Evolutionary conservation across 2,329 filamentous ascomycete genomes (phyloP).

Genomic region (Claviceps paspali): DNA sequence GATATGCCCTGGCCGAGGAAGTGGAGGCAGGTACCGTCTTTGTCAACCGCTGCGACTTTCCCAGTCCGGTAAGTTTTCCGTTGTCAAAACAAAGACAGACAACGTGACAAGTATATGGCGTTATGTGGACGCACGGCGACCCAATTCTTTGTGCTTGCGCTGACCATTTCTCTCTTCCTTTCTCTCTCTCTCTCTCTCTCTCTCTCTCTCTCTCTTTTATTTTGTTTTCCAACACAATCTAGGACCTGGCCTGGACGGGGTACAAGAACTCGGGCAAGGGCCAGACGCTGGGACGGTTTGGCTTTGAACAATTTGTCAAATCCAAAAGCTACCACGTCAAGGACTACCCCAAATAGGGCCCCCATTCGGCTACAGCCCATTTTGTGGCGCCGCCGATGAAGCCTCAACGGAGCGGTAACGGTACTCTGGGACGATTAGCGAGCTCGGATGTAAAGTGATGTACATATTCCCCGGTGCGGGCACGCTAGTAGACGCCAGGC

Average conservation of each 20-base stretch:
- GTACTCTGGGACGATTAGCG: conserved; percentile 8
- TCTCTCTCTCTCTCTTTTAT: not conserved
- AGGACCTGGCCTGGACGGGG: conserved; percentile 92
- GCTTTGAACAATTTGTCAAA: conserved; percentile 92
- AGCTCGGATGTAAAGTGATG: conserved; percentile 7
- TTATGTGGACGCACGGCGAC: no score
- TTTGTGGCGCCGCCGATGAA: not conserved
- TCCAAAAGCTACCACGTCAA: conserved; percentile 94
- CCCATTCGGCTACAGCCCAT: no score
- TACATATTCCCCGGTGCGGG: no score
- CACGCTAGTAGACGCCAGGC: not conserved
- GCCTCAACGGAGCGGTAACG: not conserved
- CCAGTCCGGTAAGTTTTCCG: conserved; percentile 62
- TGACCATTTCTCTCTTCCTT: no score
- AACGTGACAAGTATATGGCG: no score
- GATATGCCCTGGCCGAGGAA: conserved; percentile 59
- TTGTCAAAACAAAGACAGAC: no score
- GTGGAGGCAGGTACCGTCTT: conserved; percentile 93
- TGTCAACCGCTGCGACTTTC: conserved; percentile 87
- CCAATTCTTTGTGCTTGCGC: no score
- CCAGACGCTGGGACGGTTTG: conserved; percentile 74
- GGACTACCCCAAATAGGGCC: conserved; percentile 54
- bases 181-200: no score
- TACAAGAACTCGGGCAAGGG: conserved; percentile 97
- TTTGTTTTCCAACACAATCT: conserved; percentile 2